These are phyloP conservation scores for Colletotrichum camelliae DNA, from an alignment of 2,329 filamentous ascomycete genomes.

Conservation along the genomic window DNA sequence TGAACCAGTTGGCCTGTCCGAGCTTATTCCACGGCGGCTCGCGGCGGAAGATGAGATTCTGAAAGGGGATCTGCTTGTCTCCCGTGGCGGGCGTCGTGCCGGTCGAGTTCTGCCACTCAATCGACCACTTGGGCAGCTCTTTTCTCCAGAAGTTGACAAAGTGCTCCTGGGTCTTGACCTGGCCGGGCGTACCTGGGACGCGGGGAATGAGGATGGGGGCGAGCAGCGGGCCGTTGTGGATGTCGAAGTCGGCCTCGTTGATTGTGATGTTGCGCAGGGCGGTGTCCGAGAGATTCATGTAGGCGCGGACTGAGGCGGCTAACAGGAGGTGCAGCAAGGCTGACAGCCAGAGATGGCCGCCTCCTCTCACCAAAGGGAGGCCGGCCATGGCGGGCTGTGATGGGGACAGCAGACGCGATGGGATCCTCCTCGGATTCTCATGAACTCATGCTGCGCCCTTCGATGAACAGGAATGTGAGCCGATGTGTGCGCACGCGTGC, in stretches of 20 bases:
- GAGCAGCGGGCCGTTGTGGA: constrained; percentile 70
- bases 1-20: constrained; percentile 76
- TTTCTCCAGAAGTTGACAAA: constrained; percentile 74
- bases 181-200: constrained; percentile 76
- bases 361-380: constrained; percentile 17
- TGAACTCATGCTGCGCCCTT: constrained; percentile 14
- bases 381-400: constrained; percentile 15
- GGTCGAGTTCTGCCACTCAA: constrained; percentile 79
- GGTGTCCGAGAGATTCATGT: constrained; percentile 64
- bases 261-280: constrained; percentile 68
- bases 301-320: constrained; percentile 31
- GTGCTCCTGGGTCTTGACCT: constrained; percentile 69
- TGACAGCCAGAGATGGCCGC: constrained; percentile 11
- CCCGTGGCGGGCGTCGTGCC: constrained; percentile 70
- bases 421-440: background rate
- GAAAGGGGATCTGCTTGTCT: constrained; percentile 70
- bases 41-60: constrained; percentile 77
- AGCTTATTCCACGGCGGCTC: constrained; percentile 77
- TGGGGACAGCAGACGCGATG: background rate
- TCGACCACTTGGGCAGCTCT: constrained; percentile 71
- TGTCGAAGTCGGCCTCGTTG: constrained; percentile 71
- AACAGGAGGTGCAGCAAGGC: constrained; percentile 26
- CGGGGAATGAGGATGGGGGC: constrained; percentile 77
- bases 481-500: background rate
- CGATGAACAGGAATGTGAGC: background rate